Evolutionary conservation across 139 green algal species (phyloP).

Genomic region (Micractinium conductrix): DNA sequence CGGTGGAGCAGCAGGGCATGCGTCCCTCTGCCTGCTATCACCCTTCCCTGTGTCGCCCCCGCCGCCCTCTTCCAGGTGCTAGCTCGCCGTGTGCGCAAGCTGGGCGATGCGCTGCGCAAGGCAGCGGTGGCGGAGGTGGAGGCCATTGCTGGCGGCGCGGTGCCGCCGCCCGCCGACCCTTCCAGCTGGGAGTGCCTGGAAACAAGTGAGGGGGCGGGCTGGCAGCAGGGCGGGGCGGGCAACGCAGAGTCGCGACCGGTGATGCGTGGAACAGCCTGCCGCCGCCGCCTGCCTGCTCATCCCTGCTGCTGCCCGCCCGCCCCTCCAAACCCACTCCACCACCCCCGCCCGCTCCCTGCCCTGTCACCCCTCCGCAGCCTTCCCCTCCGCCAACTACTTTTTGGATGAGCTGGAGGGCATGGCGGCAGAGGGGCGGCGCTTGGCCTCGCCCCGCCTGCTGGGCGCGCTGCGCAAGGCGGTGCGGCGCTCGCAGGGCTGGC

Average conservation of each 20-base stretch:
- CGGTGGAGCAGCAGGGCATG: too few relatives aligned
- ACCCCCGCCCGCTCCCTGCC: background rate
- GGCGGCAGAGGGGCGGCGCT: background rate
- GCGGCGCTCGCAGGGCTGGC: too few relatives aligned
- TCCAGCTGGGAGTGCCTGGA: constrained; percentile 17
- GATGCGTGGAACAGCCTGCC: too few relatives aligned
- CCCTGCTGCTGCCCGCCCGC: too few relatives aligned
- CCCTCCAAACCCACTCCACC: too few relatives aligned
- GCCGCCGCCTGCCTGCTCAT: too few relatives aligned
- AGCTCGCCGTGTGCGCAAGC: constrained; percentile 11
- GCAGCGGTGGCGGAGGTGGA: constrained; percentile 26
- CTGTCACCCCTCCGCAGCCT: constrained; percentile 4
- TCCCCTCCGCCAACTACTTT: constrained; percentile 34
- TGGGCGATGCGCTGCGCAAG: constrained; percentile 13
- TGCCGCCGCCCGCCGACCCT: background rate
- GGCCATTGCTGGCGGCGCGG: background rate
- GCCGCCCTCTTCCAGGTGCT: constrained; percentile 5
- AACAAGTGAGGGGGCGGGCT: background rate
- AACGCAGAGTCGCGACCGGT: too few relatives aligned
- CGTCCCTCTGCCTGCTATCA: too few relatives aligned
- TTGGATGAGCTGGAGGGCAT: constrained; percentile 30
- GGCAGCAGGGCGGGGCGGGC: background rate
- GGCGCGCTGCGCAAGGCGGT: constrained; percentile 13
- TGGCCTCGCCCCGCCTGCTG: background rate
- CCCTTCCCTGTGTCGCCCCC: too few relatives aligned